Evolutionary conservation across 2,329 filamentous ascomycete genomes (phyloP).

Genomic region (Waltergamsia citrina): DNA sequence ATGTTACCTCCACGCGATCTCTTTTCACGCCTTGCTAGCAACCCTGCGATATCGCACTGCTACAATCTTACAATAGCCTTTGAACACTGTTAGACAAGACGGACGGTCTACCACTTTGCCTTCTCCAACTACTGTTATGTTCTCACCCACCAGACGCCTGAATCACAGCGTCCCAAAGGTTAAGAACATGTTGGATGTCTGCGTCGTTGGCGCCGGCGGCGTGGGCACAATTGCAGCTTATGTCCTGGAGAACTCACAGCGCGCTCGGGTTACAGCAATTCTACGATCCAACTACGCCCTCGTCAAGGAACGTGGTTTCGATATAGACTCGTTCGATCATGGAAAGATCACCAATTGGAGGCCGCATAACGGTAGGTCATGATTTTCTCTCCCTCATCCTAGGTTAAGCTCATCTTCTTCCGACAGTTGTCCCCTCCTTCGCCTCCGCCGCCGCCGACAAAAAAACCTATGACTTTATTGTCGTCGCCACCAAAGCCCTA

Average conservation of each 20-base stretch:
- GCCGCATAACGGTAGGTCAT: conserved; percentile 4
- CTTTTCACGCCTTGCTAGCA: too few relatives aligned
- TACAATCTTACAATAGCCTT: too few relatives aligned
- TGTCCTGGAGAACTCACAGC: conserved; percentile 38
- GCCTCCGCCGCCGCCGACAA: neutral
- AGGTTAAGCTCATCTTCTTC: conserved; percentile 1
- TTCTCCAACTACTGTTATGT: too few relatives aligned
- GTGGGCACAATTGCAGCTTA: conserved; percentile 47
- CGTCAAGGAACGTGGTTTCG: conserved; percentile 37
- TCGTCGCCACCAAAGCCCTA: conserved; percentile 1
- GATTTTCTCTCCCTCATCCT: conserved; percentile 1
- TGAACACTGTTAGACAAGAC: too few relatives aligned
- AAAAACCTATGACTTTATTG: conserved; percentile 1
- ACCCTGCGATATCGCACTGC: too few relatives aligned
- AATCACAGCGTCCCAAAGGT: conserved; percentile 2
- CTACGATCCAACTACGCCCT: conserved; percentile 45
- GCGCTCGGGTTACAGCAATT: conserved; percentile 41
- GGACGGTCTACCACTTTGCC: too few relatives aligned
- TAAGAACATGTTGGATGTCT: conserved; percentile 3
- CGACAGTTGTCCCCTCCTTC: conserved; percentile 1
- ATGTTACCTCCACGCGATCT: too few relatives aligned
- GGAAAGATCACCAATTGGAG: conserved; percentile 2
- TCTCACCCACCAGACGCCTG: conserved; percentile 2
- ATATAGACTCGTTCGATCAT: conserved; percentile 41
- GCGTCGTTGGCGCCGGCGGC: conserved; percentile 42